Percentiles rank a stretch among this genome's conserved stretches.
Conservation (phyloP, 345 rosid genomes). For the Streptanthus diversifolius region DNA sequence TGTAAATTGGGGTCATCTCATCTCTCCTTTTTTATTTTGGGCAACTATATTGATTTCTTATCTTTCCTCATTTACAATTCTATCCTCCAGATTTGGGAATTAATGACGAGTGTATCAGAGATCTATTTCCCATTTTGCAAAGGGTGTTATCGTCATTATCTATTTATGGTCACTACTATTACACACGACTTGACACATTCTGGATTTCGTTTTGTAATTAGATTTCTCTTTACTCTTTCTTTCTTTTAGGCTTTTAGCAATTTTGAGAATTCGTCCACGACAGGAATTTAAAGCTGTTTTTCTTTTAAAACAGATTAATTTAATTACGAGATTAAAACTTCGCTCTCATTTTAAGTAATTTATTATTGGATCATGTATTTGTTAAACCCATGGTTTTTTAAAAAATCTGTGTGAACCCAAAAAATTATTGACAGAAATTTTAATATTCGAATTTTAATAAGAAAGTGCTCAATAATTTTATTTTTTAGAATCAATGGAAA, state of each 20-base stretch:
- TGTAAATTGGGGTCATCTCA: slow-evolving; percentile 1
- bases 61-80: neutral
- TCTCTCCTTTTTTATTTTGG: neutral
- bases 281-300: neutral
- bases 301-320: neutral
- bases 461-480: too few species aligned
- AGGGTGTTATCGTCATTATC: slow-evolving; percentile 11
- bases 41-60: neutral
- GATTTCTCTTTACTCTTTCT: slow-evolving; percentile 12
- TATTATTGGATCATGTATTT: neutral
- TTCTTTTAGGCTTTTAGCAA: neutral
- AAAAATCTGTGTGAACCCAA: neutral
- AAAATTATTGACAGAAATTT: too few species aligned
- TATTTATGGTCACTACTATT: slow-evolving; percentile 3
- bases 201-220: neutral
- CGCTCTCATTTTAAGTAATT: neutral
- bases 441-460: too few species aligned
- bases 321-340: neutral
- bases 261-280: neutral
- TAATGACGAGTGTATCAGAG: neutral
- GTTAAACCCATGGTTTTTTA: neutral
- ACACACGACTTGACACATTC: slow-evolving; percentile 18
- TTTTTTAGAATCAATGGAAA: too few species aligned
- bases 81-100: neutral
- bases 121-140: neutral